Conservation (phyloP, 805 yeast species). For the Millerago galiae region DNA sequence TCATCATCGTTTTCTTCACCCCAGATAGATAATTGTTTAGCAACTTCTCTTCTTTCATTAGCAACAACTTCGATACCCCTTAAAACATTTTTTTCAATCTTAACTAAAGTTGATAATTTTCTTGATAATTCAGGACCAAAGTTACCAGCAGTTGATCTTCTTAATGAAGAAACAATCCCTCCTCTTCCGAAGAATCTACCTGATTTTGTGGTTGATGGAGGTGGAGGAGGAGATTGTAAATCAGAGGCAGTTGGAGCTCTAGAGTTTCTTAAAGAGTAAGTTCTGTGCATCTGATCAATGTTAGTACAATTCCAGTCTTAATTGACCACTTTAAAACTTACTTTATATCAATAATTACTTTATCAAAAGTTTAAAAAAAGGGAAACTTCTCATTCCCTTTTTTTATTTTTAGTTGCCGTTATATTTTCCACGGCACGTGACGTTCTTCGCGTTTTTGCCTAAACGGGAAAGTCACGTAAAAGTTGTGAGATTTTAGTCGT, state of each 20-base stretch:
- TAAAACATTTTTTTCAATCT: conserved; percentile 78
- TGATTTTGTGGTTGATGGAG: conserved; percentile 80
- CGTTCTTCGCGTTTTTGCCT: neutral
- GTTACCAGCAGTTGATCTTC: conserved; percentile 70
- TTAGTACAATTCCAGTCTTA: neutral
- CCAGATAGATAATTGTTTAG: conserved; percentile 79
- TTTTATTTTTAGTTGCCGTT: neutral
- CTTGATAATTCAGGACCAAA: conserved; percentile 77
- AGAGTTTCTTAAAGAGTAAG: conserved; percentile 89
- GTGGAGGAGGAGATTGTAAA: conserved; percentile 91
- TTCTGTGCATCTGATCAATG: conserved; percentile 73
- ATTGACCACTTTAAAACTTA: neutral
- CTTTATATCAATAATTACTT: neutral
- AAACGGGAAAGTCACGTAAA: neutral
- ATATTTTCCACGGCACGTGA: too few species aligned
- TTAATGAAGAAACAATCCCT: conserved; percentile 45
- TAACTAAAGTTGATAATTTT: conserved; percentile 66
- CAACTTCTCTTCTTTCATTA: conserved; percentile 73
- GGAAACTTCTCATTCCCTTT: neutral
- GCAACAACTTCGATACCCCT: conserved; percentile 73
- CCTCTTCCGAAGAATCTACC: conserved; percentile 88
- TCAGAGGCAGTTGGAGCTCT: conserved; percentile 98
- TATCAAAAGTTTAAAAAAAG: neutral
- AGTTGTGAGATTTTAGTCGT: neutral
- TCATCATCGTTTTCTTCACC: conserved; percentile 85